A percentile compares a stretch with the other conserved stretches of the same genome.
Evolutionary conservation across 106 monocot genomes (phyloP).

Genomic region (Agapanthus africanus): DNA sequence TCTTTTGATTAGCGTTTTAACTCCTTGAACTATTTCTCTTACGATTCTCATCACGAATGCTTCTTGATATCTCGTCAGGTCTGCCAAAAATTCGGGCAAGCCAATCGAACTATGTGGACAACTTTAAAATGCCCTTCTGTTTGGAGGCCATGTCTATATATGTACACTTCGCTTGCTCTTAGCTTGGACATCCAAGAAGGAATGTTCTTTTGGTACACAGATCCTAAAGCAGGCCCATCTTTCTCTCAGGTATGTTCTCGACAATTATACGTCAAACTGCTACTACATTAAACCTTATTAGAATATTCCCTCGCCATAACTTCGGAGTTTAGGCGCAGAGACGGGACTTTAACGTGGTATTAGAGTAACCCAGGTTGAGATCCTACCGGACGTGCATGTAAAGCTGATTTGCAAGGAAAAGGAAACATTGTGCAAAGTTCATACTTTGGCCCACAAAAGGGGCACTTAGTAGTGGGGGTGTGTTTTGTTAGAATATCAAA

Average conservation of each 20-base stretch:
- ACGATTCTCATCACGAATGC: background rate
- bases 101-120: conserved; percentile 45
- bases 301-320: no score
- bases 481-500: no score
- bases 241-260: conserved; percentile 77
- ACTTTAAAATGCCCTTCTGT: conserved; percentile 56
- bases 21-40: background rate
- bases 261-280: no score
- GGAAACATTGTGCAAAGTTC: no score
- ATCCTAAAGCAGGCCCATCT: conserved; percentile 54
- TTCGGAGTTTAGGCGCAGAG: no score
- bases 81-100: conserved; percentile 47
- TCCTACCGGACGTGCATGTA: no score
- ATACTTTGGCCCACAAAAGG: no score
- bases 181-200: conserved; percentile 76
- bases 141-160: conserved; percentile 83
- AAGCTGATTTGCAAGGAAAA: no score
- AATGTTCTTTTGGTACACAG: conserved; percentile 92
- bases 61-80: conserved; percentile 33
- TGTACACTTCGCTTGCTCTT: conserved; percentile 54
- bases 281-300: no score
- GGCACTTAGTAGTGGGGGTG: no score
- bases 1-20: background rate
- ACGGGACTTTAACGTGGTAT: no score
- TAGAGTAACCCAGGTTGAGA: no score